Base-by-base conservation (phyloP, 1,139 yeast genomes). In the Suhomyces bokatorum region DNA sequence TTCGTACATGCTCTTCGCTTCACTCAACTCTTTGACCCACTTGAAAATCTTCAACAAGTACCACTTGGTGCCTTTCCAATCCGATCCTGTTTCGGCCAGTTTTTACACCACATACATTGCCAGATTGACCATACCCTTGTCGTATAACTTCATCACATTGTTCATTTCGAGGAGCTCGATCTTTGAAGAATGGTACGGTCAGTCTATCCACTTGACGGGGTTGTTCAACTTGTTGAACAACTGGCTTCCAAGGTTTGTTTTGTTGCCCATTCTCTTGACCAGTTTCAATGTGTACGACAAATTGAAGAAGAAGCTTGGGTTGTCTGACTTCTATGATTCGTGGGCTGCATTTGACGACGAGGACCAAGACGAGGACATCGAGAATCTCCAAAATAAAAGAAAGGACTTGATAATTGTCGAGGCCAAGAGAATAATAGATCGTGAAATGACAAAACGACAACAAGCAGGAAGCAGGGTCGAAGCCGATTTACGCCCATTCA, bases 71-170 rank as follows among this genome's bases (percentile, higher is more conserved):
- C 68, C 75, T 2, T 78, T 74, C 30, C 78, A 83, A 44, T 83
- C 93, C 0, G 93, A 86, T 57, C 85, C 88, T 0, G 85, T 87
- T 1, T 82, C 89, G 27, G 76, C 86, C 30, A 74, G 88, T 37
- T 88, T 87, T 62, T 88, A 86, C 62, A 82, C 91, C 22, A 85
- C 87, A 57, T 88, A 88, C 57, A 82, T 87, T 29, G 87, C 93
- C 43, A 80, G 96, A 52, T 70, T 88, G 59, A 86, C 96, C 0
- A 83, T 88, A 12, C 96, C 96, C 3, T 70, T 88, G 51, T 81
- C 88, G 30, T 88, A 86, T 66, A 88, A 88, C 62, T 88, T 86
- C 59, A 64, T 87, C 46, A 86, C 87, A 32, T 68, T 88, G 41
- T 74, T 85, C 48, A 73, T 81, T 11, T 70, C 78, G 22, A 59